Percentiles rank a stretch among this genome's conserved stretches.
Conservation (phyloP, 2,329 filamentous ascomycete species). For the Alternaria tenuissima region DNA sequence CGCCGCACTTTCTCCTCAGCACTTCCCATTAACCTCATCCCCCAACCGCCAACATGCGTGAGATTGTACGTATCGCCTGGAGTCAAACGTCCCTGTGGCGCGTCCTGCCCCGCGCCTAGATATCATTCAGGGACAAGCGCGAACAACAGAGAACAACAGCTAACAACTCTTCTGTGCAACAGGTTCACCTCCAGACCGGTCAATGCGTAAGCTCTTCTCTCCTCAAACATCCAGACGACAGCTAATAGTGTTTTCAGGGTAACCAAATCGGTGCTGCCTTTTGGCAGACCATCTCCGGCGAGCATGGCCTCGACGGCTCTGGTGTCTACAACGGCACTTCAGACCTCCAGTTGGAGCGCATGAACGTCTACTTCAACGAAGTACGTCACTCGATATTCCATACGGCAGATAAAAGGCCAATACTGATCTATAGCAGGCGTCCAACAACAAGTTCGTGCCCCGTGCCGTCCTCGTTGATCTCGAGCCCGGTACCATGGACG, state of each 20-base stretch:
- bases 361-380: conserved; percentile 99
- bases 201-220: conserved; percentile 81
- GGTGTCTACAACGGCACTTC: conserved; percentile 98
- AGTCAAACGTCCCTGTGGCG: conserved; percentile 53
- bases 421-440: conserved; percentile 68
- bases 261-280: conserved; percentile 99
- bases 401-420: conserved; percentile 14
- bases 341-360: conserved; percentile 98
- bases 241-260: conserved; percentile 69
- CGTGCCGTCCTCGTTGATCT: conserved; percentile 99
- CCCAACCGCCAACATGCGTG: conserved; percentile 65
- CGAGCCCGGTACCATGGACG: conserved; percentile 99
- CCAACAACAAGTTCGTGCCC: conserved; percentile 98
- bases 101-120: conserved; percentile 53
- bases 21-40: conserved; percentile 32
- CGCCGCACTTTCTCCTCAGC: conserved; percentile 43
- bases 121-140: conserved; percentile 41
- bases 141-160: conserved; percentile 60
- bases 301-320: conserved; percentile 96
- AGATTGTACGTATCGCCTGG: conserved; percentile 66
- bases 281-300: conserved; percentile 74
- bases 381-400: conserved; percentile 55
- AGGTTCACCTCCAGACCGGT: conserved; percentile 99
- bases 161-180: conserved; percentile 61
- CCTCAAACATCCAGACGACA: conserved; percentile 16